These are phyloP conservation scores for Xylaria hypoxylon DNA, from an alignment of 2,329 filamentous ascomycete species.

Conservation along the genomic window DNA sequence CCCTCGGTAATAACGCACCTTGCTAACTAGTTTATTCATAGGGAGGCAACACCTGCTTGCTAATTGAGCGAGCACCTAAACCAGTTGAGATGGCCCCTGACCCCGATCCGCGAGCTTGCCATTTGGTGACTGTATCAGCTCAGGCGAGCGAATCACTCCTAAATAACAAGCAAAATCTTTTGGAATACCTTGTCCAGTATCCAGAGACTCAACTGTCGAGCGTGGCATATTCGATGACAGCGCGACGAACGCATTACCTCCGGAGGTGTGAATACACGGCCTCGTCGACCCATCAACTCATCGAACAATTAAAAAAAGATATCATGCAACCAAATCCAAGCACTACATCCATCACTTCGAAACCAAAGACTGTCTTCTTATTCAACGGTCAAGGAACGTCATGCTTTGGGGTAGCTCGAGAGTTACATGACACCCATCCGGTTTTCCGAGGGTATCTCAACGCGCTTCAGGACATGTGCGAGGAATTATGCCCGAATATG, in stretches of 20 bases:
- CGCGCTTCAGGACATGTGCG: constrained; percentile 22
- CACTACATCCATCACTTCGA: neutral
- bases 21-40: constrained; percentile 6
- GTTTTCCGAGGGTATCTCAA: constrained; percentile 38
- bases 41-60: constrained; percentile 66
- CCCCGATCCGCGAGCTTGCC: constrained; percentile 55
- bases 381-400: constrained; percentile 41
- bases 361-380: constrained; percentile 37
- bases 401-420: constrained; percentile 32
- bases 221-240: constrained; percentile 67
- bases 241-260: constrained; percentile 54
- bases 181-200: constrained; percentile 57
- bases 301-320: constrained; percentile 23
- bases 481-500: constrained; percentile 23
- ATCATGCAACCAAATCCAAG: neutral
- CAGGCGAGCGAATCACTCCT: constrained; percentile 51
- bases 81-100: constrained; percentile 34
- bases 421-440: constrained; percentile 34
- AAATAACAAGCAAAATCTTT: constrained; percentile 56
- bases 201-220: constrained; percentile 55
- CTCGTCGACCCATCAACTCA: constrained; percentile 25
- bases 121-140: constrained; percentile 61
- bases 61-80: constrained; percentile 60
- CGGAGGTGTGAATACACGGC: constrained; percentile 18
- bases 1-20: neutral